phyloP scores from a whole-genome alignment of 2,329 filamentous ascomycete genomes.

The Diaporthe citrichinensis region DNA sequence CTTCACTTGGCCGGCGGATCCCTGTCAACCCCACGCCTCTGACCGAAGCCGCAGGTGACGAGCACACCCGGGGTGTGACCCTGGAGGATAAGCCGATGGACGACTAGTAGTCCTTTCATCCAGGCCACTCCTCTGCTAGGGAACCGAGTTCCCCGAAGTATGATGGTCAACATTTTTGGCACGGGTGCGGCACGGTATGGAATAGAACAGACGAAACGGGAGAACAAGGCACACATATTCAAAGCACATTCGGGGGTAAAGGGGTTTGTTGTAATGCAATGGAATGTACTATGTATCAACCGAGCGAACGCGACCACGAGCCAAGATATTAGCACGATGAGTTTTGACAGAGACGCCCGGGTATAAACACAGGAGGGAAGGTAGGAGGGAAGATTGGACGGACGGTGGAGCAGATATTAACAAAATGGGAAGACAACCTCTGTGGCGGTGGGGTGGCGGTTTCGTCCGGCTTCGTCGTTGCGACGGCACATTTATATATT shows the following conservation, averaged over 20 bases:
- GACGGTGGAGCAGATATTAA: constrained; percentile 12
- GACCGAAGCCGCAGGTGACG: constrained; percentile 47
- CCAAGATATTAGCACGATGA: constrained; percentile 39
- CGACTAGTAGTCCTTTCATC: constrained; percentile 61
- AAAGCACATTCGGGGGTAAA: background rate
- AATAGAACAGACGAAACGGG: constrained; percentile 1
- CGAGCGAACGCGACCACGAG: constrained; percentile 42
- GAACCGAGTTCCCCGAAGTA: background rate
- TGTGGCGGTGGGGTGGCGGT: background rate
- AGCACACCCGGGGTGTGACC: constrained; percentile 68
- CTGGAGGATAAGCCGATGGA: constrained; percentile 85
- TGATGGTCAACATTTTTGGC: constrained; percentile 4
- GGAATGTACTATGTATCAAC: constrained; percentile 40
- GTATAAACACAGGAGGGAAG: constrained; percentile 6
- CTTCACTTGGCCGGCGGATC: constrained; percentile 67
- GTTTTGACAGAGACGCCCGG: constrained; percentile 27
- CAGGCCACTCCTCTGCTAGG: background rate
- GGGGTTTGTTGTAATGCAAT: constrained; percentile 36
- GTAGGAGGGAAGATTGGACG: background rate
- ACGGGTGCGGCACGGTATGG: constrained; percentile 10
- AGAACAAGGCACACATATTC: background rate
- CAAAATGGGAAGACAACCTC: background rate
- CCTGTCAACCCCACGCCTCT: constrained; percentile 53
- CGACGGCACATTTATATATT: constrained; percentile 32
- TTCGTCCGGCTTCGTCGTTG: constrained; percentile 16